A percentile compares a stretch with the other conserved stretches of the same genome.
Conservation (phyloP, 73 alveolate genomes). For the Paramecium sonneborni region DNA sequence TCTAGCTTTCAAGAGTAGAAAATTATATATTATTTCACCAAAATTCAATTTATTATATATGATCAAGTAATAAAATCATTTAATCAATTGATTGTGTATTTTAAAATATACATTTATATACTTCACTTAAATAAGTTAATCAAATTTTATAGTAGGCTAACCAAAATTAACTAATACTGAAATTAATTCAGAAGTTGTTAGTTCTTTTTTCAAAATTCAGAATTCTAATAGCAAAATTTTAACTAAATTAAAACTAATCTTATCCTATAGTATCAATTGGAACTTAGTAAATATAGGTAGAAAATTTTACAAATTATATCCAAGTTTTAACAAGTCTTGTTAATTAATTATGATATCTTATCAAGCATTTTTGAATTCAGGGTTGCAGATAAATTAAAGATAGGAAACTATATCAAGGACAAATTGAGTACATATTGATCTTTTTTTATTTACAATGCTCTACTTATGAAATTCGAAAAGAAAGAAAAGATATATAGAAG, state of each 20-base stretch:
- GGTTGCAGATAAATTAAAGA: background rate
- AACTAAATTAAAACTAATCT: background rate
- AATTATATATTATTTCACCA: too few relatives aligned
- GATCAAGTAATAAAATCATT: background rate
- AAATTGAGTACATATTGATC: too few relatives aligned
- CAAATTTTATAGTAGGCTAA: background rate
- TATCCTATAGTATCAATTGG: background rate
- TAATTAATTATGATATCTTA: background rate
- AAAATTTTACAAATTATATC: background rate
- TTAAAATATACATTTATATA: background rate
- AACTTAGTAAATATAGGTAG: background rate
- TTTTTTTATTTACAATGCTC: background rate
- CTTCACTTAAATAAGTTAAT: background rate
- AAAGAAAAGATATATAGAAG: background rate
- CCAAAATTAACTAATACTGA: background rate
- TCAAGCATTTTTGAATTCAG: background rate
- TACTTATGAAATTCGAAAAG: background rate
- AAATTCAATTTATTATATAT: too few relatives aligned
- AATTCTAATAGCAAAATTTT: background rate
- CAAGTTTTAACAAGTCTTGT: background rate
- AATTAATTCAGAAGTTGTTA: background rate
- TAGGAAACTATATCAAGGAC: background rate
- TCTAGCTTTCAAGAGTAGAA: background rate
- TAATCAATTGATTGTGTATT: background rate
- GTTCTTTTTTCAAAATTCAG: background rate